These are phyloP conservation scores for Penicillium subrubescens DNA, from an alignment of 495 filamentous ascomycete species.

Conservation along the genomic window DNA sequence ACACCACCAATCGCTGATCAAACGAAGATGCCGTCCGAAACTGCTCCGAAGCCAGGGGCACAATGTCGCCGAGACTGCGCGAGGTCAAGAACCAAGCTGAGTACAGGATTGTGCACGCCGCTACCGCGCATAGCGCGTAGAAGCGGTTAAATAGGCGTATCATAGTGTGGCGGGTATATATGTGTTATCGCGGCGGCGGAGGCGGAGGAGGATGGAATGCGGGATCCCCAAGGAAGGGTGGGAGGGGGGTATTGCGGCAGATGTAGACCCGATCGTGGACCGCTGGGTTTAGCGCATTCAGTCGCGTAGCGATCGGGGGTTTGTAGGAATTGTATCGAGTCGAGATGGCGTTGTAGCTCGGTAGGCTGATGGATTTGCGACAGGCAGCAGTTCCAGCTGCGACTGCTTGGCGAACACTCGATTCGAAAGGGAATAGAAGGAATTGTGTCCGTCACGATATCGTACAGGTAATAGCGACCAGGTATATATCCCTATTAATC, in stretches of 20 bases:
- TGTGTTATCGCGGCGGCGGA: neutral
- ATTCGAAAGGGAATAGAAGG: neutral
- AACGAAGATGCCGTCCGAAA: constrained; percentile 29
- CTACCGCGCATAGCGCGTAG: constrained; percentile 35
- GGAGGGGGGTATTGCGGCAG: neutral
- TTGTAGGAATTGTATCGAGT: neutral
- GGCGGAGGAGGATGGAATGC: neutral
- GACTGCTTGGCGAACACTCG: neutral
- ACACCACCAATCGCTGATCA: constrained; percentile 46
- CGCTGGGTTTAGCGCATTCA: neutral
- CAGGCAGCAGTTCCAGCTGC: neutral
- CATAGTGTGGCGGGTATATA: constrained; percentile 6
- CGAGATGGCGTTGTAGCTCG: neutral
- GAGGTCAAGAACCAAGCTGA: constrained; percentile 39
- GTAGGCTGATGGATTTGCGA: neutral
- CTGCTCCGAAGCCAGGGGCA: constrained; percentile 19
- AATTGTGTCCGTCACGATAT: neutral
- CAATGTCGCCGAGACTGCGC: constrained; percentile 29
- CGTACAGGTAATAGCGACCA: neutral
- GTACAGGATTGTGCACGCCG: constrained; percentile 36
- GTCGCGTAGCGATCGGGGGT: neutral
- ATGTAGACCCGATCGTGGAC: neutral
- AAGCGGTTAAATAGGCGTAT: constrained; percentile 40
- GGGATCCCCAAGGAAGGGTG: neutral
- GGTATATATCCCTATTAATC: neutral